phyloP scores from a whole-genome alignment of 352 stramenopile genomes.

The Aphanomyces euteiches region DNA sequence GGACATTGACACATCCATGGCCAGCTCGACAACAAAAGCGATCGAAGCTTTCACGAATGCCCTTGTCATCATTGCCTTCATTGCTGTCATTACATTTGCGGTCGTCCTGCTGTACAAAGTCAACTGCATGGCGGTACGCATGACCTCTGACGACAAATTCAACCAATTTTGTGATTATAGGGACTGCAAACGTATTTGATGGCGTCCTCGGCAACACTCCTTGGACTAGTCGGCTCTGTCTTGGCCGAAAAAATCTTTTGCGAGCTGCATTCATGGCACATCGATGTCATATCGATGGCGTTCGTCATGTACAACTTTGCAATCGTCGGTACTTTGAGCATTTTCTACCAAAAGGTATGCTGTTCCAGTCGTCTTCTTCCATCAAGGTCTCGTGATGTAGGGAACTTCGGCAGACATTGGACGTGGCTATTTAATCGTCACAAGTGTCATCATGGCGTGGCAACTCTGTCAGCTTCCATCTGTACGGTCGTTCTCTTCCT shows the following conservation, averaged over 20 bases:
- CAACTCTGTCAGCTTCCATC: slow-evolving; percentile 94
- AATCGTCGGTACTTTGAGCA: slow-evolving; percentile 81
- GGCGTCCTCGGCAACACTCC: slow-evolving; percentile 61
- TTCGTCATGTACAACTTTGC: slow-evolving; percentile 91
- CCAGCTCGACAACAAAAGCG: slow-evolving; percentile 45
- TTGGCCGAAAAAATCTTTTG: slow-evolving; percentile 65
- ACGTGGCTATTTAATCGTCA: slow-evolving; percentile 89
- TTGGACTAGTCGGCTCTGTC: slow-evolving; percentile 67
- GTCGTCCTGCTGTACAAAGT: slow-evolving; percentile 84
- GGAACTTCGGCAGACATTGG: slow-evolving; percentile 75
- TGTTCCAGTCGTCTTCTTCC: neutral
- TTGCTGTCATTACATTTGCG: slow-evolving; percentile 67
- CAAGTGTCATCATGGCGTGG: slow-evolving; percentile 95
- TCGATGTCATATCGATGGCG: slow-evolving; percentile 62
- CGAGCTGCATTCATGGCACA: slow-evolving; percentile 43
- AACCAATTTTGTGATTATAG: slow-evolving; percentile 7
- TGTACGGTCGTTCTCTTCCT: slow-evolving; percentile 57
- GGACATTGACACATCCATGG: slow-evolving; percentile 50
- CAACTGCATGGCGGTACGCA: slow-evolving; percentile 54
- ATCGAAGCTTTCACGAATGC: slow-evolving; percentile 69
- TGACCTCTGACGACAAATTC: neutral
- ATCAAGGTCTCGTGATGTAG: slow-evolving; percentile 21
- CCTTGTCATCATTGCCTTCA: slow-evolving; percentile 73
- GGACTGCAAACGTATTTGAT: slow-evolving; percentile 71
- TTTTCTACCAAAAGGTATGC: slow-evolving; percentile 82